Evolutionary conservation across 768 basidiomycete genomes (phyloP).

Genomic region (Chalciporus sphaerocephalus): DNA sequence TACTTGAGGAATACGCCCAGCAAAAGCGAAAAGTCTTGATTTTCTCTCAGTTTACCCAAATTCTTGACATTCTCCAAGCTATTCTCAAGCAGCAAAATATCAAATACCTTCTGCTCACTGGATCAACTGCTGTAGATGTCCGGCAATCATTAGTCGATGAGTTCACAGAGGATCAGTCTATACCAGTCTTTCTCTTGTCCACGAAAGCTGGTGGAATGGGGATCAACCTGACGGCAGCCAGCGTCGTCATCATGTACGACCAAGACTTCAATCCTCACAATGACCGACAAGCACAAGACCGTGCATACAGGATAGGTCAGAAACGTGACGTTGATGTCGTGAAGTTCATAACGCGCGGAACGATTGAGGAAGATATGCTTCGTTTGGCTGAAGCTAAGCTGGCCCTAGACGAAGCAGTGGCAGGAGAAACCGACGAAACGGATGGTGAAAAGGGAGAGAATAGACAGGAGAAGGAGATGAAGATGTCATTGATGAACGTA

Average conservation of each 20-base stretch:
- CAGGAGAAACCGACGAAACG: conserved; percentile 60
- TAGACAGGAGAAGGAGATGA: conserved; percentile 75
- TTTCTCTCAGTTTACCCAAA: conserved; percentile 98
- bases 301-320: conserved; percentile 96
- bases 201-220: conserved; percentile 96
- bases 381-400: conserved; percentile 86
- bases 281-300: conserved; percentile 95
- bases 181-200: conserved; percentile 85
- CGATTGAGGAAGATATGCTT: conserved; percentile 97
- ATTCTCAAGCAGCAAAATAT: conserved; percentile 69
- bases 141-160: conserved; percentile 93
- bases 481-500: conserved; percentile 79
- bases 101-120: conserved; percentile 82
- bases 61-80: conserved; percentile 87
- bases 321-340: conserved; percentile 92
- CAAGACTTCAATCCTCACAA: conserved; percentile 99
- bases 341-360: conserved; percentile 85
- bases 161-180: conserved; percentile 79
- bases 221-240: conserved; percentile 93
- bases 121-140: conserved; percentile 89
- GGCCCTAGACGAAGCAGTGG: conserved; percentile 90
- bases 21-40: conserved; percentile 82
- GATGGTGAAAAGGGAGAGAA: conserved; percentile 56
- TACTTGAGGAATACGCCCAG: conserved; percentile 62
- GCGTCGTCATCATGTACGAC: conserved; percentile 92